A percentile compares a stretch with the other conserved stretches of the same genome.
phyloP scores from a whole-genome alignment of 1,284 basidiomycete species.

The Fomitopsis palustris region DNA sequence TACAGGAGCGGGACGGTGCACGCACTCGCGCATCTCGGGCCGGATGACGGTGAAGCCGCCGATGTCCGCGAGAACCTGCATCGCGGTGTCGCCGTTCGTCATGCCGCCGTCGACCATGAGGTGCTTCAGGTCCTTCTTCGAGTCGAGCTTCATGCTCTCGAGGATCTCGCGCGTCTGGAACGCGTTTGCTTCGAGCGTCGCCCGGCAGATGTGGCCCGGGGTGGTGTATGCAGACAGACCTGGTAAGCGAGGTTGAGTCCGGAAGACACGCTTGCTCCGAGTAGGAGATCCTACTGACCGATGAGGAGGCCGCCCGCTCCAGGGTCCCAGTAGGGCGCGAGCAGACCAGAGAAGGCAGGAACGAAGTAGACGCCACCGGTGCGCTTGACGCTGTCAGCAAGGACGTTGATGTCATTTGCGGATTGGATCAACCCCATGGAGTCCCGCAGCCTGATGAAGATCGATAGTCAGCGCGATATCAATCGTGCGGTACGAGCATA shows the following conservation, averaged over 20 bases:
- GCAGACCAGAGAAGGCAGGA: conserved; percentile 90
- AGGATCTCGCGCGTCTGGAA: conserved; percentile 93
- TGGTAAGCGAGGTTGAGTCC: conserved; percentile 19
- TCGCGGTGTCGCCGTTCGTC: conserved; percentile 87
- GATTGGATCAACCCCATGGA: conserved; percentile 82
- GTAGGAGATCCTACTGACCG: conserved; percentile 38
- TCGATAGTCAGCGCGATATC: conserved; percentile 1
- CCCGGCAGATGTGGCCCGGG: conserved; percentile 90
- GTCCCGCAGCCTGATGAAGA: conserved; percentile 70
- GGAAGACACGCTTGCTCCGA: background rate
- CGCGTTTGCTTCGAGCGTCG: conserved; percentile 88
- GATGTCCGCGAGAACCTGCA: conserved; percentile 91
- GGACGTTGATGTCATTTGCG: conserved; percentile 81
- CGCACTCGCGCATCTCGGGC: conserved; percentile 94
- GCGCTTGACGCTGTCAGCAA: conserved; percentile 77
- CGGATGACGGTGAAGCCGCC: conserved; percentile 90
- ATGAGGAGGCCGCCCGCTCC: conserved; percentile 82
- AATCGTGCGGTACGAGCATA: background rate
- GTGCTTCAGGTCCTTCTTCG: conserved; percentile 67
- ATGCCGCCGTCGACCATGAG: conserved; percentile 95
- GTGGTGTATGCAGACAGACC: conserved; percentile 91
- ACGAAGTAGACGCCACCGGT: conserved; percentile 98
- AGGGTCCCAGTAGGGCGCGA: conserved; percentile 93
- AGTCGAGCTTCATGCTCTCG: conserved; percentile 91
- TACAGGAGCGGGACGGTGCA: conserved; percentile 17